These are phyloP conservation scores for Suillus sp. DNA, from an alignment of 768 basidiomycete species.

Conservation along the genomic window DNA sequence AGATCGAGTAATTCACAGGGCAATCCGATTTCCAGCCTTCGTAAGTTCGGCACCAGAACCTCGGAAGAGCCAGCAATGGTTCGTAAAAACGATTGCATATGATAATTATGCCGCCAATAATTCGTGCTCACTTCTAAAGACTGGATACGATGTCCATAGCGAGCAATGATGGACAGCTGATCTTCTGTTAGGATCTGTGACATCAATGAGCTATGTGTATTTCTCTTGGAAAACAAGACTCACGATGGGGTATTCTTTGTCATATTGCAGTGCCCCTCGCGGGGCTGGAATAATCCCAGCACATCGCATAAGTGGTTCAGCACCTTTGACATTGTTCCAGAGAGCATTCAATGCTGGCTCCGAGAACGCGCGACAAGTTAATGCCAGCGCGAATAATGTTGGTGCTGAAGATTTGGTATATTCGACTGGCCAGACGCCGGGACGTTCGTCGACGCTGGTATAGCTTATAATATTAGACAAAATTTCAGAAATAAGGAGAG, in stretches of 20 bases:
- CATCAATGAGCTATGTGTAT: background rate
- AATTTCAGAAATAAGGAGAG: background rate
- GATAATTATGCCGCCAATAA: background rate
- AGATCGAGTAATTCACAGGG: background rate
- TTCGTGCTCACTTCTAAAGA: background rate
- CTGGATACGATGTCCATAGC: background rate
- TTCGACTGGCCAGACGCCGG: background rate
- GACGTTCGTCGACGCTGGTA: background rate
- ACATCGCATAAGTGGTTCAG: background rate
- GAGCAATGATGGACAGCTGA: background rate
- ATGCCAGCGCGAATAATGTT: background rate
- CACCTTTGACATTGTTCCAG: background rate
- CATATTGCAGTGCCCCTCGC: background rate
- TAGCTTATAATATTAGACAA: background rate
- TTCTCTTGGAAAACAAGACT: background rate
- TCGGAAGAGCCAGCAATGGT: background rate
- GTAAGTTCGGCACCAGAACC: background rate
- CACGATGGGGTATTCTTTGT: background rate
- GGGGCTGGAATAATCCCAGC: background rate
- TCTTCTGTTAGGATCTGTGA: background rate
- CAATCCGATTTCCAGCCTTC: background rate
- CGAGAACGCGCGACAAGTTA: background rate
- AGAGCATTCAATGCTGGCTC: background rate
- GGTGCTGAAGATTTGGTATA: background rate
- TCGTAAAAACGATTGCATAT: background rate